A percentile compares a stretch with the other conserved stretches of the same genome.
These are phyloP conservation scores for Lagenaria siceraria DNA, from an alignment of 306 rosid species.

Conservation along the genomic window DNA sequence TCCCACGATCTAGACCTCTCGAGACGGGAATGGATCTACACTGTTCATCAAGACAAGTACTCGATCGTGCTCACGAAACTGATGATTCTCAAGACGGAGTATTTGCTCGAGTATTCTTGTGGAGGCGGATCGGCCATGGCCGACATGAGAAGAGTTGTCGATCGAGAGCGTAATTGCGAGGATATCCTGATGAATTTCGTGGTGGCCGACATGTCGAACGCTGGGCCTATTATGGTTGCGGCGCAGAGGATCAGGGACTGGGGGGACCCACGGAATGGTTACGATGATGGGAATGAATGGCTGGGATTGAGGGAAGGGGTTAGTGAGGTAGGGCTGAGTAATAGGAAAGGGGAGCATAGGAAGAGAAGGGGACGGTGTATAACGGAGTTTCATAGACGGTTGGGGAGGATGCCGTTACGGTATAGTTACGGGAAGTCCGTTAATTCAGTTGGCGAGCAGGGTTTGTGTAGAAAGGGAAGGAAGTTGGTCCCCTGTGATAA, in stretches of 20 bases:
- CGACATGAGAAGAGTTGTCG: conserved; percentile 42
- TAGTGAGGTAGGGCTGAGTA: conserved; percentile 51
- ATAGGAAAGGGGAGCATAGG: conserved; percentile 58
- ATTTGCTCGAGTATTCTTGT: conserved; percentile 48
- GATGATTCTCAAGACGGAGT: conserved; percentile 37
- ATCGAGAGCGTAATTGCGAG: conserved; percentile 56
- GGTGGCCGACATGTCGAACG: conserved; percentile 34
- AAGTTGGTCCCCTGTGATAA: conserved; percentile 56
- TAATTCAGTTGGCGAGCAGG: conserved; percentile 67
- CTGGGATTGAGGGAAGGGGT: conserved; percentile 8
- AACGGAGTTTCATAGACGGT: conserved; percentile 45
- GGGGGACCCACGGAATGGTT: conserved; percentile 50
- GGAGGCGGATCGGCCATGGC: conserved; percentile 36
- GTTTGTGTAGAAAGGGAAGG: conserved; percentile 46
- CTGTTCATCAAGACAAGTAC: conserved; percentile 65
- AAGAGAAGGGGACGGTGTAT: conserved; percentile 70
- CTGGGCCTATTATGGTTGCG: conserved; percentile 61
- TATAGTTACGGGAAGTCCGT: conserved; percentile 58
- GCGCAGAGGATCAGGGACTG: conserved; percentile 57
- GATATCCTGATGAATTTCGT: conserved; percentile 77
- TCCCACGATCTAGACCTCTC: conserved; percentile 63
- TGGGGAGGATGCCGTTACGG: conserved; percentile 64
- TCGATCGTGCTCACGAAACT: conserved; percentile 77
- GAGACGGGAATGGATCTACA: conserved; percentile 64
- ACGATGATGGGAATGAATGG: conserved; percentile 12